phyloP scores from a whole-genome alignment of 2,329 filamentous ascomycete species.

The Cytospora mali region DNA sequence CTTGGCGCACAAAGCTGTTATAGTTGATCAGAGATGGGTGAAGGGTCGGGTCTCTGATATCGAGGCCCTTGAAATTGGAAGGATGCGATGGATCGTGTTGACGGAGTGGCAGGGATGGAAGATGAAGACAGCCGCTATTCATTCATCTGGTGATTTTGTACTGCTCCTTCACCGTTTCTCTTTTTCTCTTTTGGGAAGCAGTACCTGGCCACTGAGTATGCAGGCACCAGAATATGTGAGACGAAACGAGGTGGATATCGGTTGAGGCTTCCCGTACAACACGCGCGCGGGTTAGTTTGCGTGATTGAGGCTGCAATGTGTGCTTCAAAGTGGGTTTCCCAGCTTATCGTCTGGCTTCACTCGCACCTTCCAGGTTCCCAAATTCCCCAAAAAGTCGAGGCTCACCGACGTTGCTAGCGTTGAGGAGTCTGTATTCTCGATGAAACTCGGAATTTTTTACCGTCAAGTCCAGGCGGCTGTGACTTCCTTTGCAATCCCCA shows the following conservation, averaged over 20 bases:
- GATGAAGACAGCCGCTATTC: not conserved
- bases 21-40: not conserved
- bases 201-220: not conserved
- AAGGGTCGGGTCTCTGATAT: not conserved
- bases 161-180: not conserved
- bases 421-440: not conserved
- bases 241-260: not conserved
- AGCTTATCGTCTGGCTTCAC: not conserved
- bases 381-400: not conserved
- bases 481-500: not conserved
- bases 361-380: not conserved
- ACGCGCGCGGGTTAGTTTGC: not conserved
- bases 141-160: not conserved
- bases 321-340: not conserved
- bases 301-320: too few species aligned
- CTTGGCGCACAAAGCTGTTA: not conserved
- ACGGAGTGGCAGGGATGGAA: not conserved
- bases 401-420: not conserved
- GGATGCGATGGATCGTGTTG: constrained; percentile 2
- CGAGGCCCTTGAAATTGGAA: not conserved
- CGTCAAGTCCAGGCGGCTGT: not conserved
- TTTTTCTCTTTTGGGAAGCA: not conserved
- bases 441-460: not conserved
- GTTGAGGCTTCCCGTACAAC: not conserved
- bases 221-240: not conserved